Evolutionary conservation across 257 asterid genomes (phyloP), one percentile per base, ranked within the genome.

Genomic region (Gynochthodes officinalis): DNA sequence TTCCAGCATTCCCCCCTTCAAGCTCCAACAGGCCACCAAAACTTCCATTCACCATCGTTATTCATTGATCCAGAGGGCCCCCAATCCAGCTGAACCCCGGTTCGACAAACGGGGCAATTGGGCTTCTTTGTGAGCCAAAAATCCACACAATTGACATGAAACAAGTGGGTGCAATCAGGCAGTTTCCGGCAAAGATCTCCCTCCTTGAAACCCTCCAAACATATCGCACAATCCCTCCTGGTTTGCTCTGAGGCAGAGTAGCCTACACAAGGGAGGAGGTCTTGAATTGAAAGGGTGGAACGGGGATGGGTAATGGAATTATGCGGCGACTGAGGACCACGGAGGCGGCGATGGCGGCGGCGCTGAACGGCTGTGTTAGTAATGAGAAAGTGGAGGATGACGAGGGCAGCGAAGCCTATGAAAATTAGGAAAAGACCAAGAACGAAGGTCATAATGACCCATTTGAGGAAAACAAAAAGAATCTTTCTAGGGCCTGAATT

Each of bases 91-190:
- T 82, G 83, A 25, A 90, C 89, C 83, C 82, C 84, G 77, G 84
- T 79, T 66, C 98, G 85, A 71, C 98, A 93, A 77, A 89, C 76
- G 40, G 98, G 98, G 82, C 98, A 93, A 68, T 81, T 91, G 58
- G 88, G 88, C 48, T 76, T 89, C 78, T 84, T 88, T 33, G 67
- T 69, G 52, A 93, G 87, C 97, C 98, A 93, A 74, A 69, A 80
- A 82, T 90, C 96, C 59, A 91, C 86, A 66, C 98, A 93, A 35
- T 73, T 76, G 55, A 82, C 77, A 68, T 93, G 97, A 75, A 93
- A 93, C 58, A 93, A 44, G 60, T 93, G 98, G 43, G 68, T 54
- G 73, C 98, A 93, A 77, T 79, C 77, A 9, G 93, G 96, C 62
- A 93, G 75, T 55, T 76, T 74, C 82, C 94, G 76, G 39, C 96